These are phyloP conservation scores for Tylopilus subfusipes DNA, from an alignment of 768 basidiomycete genomes.

Conservation along the genomic window DNA sequence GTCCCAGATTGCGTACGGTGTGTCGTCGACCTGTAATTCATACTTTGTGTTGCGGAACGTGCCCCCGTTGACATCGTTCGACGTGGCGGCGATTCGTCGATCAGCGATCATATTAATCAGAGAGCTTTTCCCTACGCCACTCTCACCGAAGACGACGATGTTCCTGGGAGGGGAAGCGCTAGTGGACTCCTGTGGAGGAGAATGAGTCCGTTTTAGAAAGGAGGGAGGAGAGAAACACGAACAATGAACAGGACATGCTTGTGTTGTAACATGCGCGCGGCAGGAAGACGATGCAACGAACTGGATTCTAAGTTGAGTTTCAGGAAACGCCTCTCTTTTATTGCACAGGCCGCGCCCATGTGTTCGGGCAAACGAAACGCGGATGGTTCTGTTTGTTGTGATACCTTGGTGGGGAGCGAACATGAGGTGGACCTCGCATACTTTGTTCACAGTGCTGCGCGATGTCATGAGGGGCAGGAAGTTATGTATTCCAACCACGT, in stretches of 20 bases:
- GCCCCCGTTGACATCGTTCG: constrained; percentile 32
- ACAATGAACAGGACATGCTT: constrained; percentile 11
- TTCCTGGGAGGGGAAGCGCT: constrained; percentile 17
- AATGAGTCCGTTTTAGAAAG: background rate
- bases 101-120: constrained; percentile 40
- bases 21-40: constrained; percentile 24
- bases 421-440: too few species aligned
- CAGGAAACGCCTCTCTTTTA: too few species aligned
- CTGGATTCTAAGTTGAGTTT: constrained; percentile 7
- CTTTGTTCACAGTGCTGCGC: too few species aligned
- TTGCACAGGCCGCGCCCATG: too few species aligned
- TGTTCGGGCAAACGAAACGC: too few species aligned
- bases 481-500: too few species aligned
- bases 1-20: constrained; percentile 32
- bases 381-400: too few species aligned
- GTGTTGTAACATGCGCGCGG: constrained; percentile 25
- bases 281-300: constrained; percentile 11
- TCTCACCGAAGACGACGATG: constrained; percentile 28
- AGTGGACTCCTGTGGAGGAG: constrained; percentile 3
- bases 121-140: constrained; percentile 38
- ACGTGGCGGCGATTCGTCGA: constrained; percentile 36
- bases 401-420: too few species aligned
- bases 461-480: too few species aligned
- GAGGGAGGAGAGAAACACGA: constrained; percentile 10
- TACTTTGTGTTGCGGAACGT: constrained; percentile 32